These are phyloP conservation scores for Pseudogymnoascus destructans DNA, from an alignment of 2,329 filamentous ascomycete species.

Conservation along the genomic window DNA sequence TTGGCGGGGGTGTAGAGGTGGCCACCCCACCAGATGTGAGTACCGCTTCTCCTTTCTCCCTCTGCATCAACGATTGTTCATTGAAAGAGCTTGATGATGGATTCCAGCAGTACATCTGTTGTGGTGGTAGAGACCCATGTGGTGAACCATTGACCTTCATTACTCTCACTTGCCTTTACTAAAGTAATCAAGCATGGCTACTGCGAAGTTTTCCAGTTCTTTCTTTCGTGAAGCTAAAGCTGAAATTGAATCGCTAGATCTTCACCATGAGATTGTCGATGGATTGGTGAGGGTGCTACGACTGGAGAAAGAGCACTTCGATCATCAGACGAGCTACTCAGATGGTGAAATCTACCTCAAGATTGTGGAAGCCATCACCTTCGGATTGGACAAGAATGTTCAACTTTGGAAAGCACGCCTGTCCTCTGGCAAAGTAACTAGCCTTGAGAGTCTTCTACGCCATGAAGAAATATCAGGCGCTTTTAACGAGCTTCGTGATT, in stretches of 20 bases:
- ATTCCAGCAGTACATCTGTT: too few relatives aligned
- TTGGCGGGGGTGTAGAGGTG: too few relatives aligned
- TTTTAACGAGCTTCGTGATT: background rate
- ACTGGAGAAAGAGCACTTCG: background rate
- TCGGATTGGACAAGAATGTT: background rate
- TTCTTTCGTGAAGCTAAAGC: background rate
- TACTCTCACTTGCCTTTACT: too few relatives aligned
- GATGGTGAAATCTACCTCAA: background rate
- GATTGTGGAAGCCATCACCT: background rate
- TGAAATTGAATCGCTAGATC: background rate
- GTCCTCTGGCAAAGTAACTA: background rate
- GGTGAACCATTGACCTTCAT: too few relatives aligned
- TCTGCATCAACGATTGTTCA: too few relatives aligned
- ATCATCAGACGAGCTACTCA: background rate
- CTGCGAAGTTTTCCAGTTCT: background rate
- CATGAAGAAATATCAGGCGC: background rate
- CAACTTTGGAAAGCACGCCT: background rate
- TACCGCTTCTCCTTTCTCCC: too few relatives aligned
- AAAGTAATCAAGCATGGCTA: background rate
- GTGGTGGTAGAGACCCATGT: too few relatives aligned
- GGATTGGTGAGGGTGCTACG: background rate
- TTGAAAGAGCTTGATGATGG: too few relatives aligned
- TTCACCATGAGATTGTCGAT: background rate
- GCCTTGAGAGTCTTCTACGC: background rate
- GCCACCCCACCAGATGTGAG: too few relatives aligned